These are phyloP conservation scores for Amylocystis lapponica DNA, from an alignment of 768 basidiomycete species.

Conservation along the genomic window DNA sequence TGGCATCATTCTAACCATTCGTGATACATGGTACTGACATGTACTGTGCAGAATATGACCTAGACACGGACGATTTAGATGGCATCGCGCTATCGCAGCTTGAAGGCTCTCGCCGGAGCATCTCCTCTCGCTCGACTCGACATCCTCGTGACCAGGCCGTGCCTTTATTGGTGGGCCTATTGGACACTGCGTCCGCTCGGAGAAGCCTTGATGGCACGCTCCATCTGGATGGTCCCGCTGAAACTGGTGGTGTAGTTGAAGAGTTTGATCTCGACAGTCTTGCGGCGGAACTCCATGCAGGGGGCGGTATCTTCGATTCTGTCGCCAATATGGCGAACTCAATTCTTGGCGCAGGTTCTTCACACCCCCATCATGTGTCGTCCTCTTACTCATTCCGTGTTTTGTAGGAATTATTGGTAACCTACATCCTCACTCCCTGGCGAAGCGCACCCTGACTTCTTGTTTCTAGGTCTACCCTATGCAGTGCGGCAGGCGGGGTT, in stretches of 20 bases:
- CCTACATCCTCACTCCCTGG: constrained; percentile 6
- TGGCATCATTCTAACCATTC: not conserved
- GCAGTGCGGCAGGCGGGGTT: constrained; percentile 94
- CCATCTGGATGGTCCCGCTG: constrained; percentile 35
- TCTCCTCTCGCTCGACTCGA: constrained; percentile 22
- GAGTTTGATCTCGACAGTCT: constrained; percentile 67
- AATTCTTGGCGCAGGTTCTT: constrained; percentile 90
- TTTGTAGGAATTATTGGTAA: constrained; percentile 66
- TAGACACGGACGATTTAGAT: constrained; percentile 79
- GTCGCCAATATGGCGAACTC: constrained; percentile 95
- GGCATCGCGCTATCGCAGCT: constrained; percentile 32
- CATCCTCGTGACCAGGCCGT: constrained; percentile 46
- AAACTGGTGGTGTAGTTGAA: constrained; percentile 20
- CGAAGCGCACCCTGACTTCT: not conserved
- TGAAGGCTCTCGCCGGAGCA: constrained; percentile 24
- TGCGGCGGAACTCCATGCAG: constrained; percentile 55
- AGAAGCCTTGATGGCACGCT: constrained; percentile 53
- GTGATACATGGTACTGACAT: not conserved
- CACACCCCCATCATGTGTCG: constrained; percentile 29
- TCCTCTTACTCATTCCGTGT: constrained; percentile 1
- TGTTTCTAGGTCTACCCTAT: constrained; percentile 74
- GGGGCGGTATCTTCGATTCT: constrained; percentile 74
- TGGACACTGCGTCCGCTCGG: constrained; percentile 56
- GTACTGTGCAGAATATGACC: constrained; percentile 63
- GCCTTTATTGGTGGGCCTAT: constrained; percentile 76